Base-by-base conservation (phyloP, 1,284 basidiomycete species). In the Ustilago tritici region DNA sequence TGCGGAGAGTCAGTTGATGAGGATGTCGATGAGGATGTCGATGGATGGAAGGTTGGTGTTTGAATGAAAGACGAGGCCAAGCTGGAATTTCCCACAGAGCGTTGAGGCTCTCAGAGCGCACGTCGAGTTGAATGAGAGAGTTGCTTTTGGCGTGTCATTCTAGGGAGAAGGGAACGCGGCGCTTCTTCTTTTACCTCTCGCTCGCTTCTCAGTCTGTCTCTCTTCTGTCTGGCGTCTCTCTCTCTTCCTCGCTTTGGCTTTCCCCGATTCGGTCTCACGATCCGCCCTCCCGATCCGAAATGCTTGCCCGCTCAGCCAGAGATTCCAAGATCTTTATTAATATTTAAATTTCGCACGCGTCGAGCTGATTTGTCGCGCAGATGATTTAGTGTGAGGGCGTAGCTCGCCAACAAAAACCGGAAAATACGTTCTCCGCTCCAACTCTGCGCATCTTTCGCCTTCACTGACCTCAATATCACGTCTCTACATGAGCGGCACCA, bases 81-180 rank as follows among this genome's bases (percentile, higher is more conserved):
- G n/a, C n/a, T n/a, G 57, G 43, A 49, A 59, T 49, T 57, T 47
- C 46, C 17, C 57, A 19, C n/a, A 32, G 36, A 55, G 34, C 53
- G 38, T 35, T 38, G 28, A 19, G 49, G 31, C 28, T 23, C 49
- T 50, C 49, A 32, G 28, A 50, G 49, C 14, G 56, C 56, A 57
- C 38, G 59, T 41, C 49, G 58, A 53, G 36, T 60, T 53, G 59
- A 61, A 4, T 36, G 12, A 35, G 32, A 35, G 36, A 23, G 55
- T 17, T 28, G 23, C 23, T 28, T 38, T 36, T 36, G 53, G 28
- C 53, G 53, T 38, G 53, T 38, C 53, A 35, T 32, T 56, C 31
- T 56, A 15, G 12, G 38, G 2, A 14, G 43, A 46, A 46, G 43
- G 49, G 10, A 14, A 54, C 52, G 35, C 54, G 35, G 54, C 38